phyloP scores from a whole-genome alignment of 495 filamentous ascomycete genomes.

The Penicillium atrosanguineum region DNA sequence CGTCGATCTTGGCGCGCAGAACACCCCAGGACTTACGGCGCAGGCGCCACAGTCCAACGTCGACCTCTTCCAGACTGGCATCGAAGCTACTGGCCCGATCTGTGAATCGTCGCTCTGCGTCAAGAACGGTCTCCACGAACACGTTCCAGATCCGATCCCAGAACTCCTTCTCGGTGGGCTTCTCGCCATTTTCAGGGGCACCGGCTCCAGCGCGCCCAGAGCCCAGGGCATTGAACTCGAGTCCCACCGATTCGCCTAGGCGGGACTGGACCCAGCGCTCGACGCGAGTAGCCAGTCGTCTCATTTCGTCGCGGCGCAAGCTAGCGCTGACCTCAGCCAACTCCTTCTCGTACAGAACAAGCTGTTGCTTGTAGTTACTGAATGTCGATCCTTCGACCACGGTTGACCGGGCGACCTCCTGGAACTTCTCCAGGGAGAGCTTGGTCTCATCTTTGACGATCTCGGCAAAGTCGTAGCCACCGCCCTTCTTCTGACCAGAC shows the following conservation, averaged over 20 bases:
- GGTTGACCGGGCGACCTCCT: slow-evolving; percentile 69
- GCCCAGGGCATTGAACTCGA: slow-evolving; percentile 93
- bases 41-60: slow-evolving; percentile 89
- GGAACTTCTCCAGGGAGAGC: slow-evolving; percentile 70
- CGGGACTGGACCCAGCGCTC: slow-evolving; percentile 91
- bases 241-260: slow-evolving; percentile 78
- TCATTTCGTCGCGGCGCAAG: slow-evolving; percentile 91
- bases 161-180: slow-evolving; percentile 75
- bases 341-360: slow-evolving; percentile 68
- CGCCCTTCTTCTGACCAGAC: slow-evolving; percentile 84
- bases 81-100: slow-evolving; percentile 90
- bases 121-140: slow-evolving; percentile 79
- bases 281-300: slow-evolving; percentile 81
- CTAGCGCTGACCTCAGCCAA: slow-evolving; percentile 79
- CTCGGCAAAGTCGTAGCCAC: slow-evolving; percentile 87
- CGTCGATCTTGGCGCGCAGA: slow-evolving; percentile 84
- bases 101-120: slow-evolving; percentile 81
- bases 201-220: slow-evolving; percentile 77
- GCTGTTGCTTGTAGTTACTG: slow-evolving; percentile 70
- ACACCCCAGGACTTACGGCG: slow-evolving; percentile 93
- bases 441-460: slow-evolving; percentile 84
- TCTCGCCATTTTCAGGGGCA: slow-evolving; percentile 73
- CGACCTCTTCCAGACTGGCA: slow-evolving; percentile 85
- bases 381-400: slow-evolving; percentile 75
- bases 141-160: slow-evolving; percentile 96